Conservation (phyloP, 2,329 filamentous ascomycete species). For the Exophiala spinifera region DNA sequence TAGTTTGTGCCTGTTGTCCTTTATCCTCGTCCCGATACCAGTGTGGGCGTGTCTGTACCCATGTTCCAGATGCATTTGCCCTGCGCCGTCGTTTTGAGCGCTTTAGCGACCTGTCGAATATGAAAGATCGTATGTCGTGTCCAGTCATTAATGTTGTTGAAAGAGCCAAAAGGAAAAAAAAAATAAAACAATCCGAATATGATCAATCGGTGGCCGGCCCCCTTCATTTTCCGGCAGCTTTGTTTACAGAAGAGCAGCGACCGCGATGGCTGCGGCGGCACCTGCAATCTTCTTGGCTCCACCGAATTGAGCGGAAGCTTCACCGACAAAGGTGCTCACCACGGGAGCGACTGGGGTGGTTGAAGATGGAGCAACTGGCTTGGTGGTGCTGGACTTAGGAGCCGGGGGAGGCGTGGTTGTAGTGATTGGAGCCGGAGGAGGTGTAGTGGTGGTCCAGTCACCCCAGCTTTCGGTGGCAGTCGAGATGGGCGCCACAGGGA, state of each 20-base stretch:
- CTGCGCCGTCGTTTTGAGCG: no score
- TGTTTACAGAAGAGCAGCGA: constrained; percentile 20
- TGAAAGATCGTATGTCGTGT: constrained; percentile 3
- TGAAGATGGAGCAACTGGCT: background rate
- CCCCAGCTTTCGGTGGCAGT: constrained; percentile 1
- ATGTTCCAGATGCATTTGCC: no score
- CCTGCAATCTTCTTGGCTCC: constrained; percentile 17
- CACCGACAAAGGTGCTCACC: constrained; percentile 21
- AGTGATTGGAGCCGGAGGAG: background rate
- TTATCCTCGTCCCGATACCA: no score
- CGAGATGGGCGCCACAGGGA: background rate
- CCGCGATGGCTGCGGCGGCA: constrained; percentile 21
- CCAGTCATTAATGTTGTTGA: constrained; percentile 5
- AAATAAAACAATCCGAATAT: background rate
- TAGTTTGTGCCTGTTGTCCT: no score
- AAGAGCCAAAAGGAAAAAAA: constrained; percentile 3
- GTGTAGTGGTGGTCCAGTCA: constrained; percentile 9
- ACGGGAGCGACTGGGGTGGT: constrained; percentile 9
- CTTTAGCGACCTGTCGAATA: no score
- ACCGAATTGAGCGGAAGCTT: constrained; percentile 16
- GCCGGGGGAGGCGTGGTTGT: constrained; percentile 5
- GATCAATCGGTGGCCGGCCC: no score
- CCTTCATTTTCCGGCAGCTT: no score
- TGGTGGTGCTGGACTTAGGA: background rate
- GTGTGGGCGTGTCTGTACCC: no score